A percentile compares a stretch with the other conserved stretches of the same genome.
phyloP scores from a whole-genome alignment of 495 filamentous ascomycete genomes.

The Tuber borchii region DNA sequence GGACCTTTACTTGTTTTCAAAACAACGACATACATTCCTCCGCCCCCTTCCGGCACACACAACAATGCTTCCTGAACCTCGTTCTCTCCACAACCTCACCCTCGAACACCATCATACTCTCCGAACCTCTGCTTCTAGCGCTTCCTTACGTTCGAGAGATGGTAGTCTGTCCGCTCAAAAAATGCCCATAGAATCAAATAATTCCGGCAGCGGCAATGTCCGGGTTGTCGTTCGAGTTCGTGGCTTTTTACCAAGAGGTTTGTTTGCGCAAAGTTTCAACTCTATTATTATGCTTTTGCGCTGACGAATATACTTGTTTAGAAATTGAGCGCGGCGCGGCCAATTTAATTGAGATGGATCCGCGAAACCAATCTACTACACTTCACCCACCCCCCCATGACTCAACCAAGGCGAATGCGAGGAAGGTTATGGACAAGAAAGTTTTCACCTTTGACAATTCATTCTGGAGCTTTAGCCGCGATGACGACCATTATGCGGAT shows the following conservation, averaged over 20 bases:
- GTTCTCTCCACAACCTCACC: conserved; percentile 59
- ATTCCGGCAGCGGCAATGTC: conserved; percentile 69
- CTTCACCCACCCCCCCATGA: conserved; percentile 61
- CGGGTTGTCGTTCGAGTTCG: conserved; percentile 88
- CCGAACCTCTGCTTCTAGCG: conserved; percentile 51
- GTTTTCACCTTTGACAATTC: conserved; percentile 93
- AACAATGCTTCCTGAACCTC: conserved; percentile 32
- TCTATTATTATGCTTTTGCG: not conserved
- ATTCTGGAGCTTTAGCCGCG: conserved; percentile 82
- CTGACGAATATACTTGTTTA: conserved; percentile 41
- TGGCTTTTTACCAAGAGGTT: conserved; percentile 84
- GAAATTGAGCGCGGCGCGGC: conserved; percentile 71
- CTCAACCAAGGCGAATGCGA: conserved; percentile 64
- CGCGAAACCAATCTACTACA: conserved; percentile 69
- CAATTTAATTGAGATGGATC: conserved; percentile 88
- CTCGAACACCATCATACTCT: conserved; percentile 44
- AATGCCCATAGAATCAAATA: conserved; percentile 31
- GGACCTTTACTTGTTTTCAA: not conserved
- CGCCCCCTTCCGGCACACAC: not conserved
- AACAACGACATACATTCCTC: not conserved
- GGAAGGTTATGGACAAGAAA: conserved; percentile 79
- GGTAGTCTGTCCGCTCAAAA: conserved; percentile 48
- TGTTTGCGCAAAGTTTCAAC: conserved; percentile 31
- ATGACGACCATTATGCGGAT: conserved; percentile 68
- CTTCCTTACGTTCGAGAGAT: conserved; percentile 67